Evolutionary conservation across 176 grass and related monocot genomes (phyloP).

Genomic region (Alopecurus myosuroides): DNA sequence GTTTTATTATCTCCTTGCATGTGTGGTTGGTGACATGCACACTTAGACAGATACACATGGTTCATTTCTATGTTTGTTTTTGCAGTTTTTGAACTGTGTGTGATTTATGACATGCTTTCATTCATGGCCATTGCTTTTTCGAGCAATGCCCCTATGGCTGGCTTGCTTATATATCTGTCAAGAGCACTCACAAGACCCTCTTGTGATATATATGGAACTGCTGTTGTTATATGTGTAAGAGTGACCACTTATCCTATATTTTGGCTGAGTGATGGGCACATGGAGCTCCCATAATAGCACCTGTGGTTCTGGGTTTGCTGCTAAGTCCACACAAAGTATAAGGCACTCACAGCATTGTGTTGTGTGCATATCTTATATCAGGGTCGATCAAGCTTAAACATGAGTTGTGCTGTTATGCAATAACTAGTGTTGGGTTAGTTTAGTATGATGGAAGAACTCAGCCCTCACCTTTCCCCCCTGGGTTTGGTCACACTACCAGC

Average conservation of each 20-base stretch:
- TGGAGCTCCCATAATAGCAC: neutral
- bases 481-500: neutral
- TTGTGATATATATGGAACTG: neutral
- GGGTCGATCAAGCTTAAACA: neutral
- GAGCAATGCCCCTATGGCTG: neutral
- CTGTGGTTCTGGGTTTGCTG: neutral
- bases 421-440: neutral
- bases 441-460: constrained; percentile 12
- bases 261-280: neutral
- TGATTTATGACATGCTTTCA: neutral
- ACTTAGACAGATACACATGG: neutral
- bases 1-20: neutral
- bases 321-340: neutral
- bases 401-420: neutral
- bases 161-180: neutral
- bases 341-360: neutral
- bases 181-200: neutral
- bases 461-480: neutral
- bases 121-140: neutral
- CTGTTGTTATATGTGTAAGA: neutral
- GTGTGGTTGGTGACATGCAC: neutral
- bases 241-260: neutral
- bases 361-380: neutral
- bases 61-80: neutral
- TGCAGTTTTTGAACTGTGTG: neutral